Conservation (phyloP, 2,329 filamentous ascomycete species). For the Penicillium sp. region DNA sequence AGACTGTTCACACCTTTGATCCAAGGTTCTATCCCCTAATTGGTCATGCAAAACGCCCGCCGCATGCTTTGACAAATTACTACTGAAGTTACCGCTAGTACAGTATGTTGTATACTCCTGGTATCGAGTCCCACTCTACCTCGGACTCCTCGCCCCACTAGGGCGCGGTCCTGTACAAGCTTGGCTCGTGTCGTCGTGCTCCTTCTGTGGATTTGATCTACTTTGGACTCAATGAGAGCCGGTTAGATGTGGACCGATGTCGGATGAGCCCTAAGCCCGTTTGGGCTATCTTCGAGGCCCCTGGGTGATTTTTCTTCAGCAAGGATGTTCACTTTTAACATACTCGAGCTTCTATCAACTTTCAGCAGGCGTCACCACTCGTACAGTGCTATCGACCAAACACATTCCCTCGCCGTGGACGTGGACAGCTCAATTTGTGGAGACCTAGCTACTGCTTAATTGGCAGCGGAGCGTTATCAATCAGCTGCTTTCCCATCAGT, state of each 20-base stretch:
- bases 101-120: not conserved
- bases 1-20: too few relatives aligned
- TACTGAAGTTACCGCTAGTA: not conserved
- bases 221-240: not conserved
- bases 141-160: not conserved
- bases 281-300: not conserved
- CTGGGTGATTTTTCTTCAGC: not conserved
- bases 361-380: not conserved
- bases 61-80: too few relatives aligned
- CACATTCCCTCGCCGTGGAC: not conserved
- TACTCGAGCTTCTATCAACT: conserved; percentile 3
- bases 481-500: not conserved
- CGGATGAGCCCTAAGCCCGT: conserved; percentile 9
- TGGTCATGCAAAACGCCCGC: too few relatives aligned
- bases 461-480: conserved; percentile 5
- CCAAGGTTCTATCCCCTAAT: too few relatives aligned
- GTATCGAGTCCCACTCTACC: not conserved
- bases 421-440: not conserved
- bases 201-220: not conserved
- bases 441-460: conserved; percentile 2
- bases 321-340: not conserved
- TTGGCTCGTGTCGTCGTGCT: not conserved
- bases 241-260: conserved; percentile 13
- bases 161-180: not conserved
- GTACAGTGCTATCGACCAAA: not conserved